Conservation (phyloP, 495 filamentous ascomycete genomes). For the Penicillium canariense region DNA sequence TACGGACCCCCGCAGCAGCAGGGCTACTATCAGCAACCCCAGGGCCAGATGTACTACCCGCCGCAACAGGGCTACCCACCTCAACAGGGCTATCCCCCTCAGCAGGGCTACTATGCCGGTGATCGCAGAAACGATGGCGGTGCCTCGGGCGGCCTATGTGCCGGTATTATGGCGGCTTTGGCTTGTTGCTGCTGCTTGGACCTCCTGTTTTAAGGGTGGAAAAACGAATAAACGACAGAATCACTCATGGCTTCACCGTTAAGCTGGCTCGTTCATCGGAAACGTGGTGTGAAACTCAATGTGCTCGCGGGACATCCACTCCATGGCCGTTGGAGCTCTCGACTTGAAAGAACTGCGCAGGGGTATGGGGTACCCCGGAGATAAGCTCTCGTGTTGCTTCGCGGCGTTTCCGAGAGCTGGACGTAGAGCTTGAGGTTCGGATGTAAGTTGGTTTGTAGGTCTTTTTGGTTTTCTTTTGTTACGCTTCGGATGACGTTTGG, state of each 20-base stretch:
- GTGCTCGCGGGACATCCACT: too few relatives aligned
- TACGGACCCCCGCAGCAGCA: conserved; percentile 18
- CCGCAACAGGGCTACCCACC: conserved; percentile 43
- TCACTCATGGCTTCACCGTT: not conserved
- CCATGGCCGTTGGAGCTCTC: not conserved
- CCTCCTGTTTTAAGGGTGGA: conserved; percentile 43
- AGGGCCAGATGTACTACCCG: conserved; percentile 45
- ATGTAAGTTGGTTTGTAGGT: not conserved
- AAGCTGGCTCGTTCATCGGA: not conserved
- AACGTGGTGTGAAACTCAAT: too few relatives aligned
- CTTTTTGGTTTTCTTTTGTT: conserved; percentile 2
- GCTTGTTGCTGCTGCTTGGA: conserved; percentile 58
- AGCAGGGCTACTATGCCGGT: conserved; percentile 42
- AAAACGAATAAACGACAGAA: not conserved
- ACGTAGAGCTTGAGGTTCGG: not conserved
- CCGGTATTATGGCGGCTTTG: conserved; percentile 47
- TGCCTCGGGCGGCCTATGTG: conserved; percentile 42
- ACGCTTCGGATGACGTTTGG: not conserved
- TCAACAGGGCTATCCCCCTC: conserved; percentile 23
- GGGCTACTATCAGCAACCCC: conserved; percentile 30
- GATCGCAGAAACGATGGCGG: conserved; percentile 26
- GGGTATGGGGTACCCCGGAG: not conserved
- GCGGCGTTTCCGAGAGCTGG: conserved; percentile 1
- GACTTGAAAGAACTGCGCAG: not conserved
- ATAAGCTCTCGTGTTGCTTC: too few relatives aligned